A percentile compares a stretch with the other conserved stretches of the same genome.
phyloP scores from a whole-genome alignment of 257 asterid species.

The Primulina tabacum region DNA sequence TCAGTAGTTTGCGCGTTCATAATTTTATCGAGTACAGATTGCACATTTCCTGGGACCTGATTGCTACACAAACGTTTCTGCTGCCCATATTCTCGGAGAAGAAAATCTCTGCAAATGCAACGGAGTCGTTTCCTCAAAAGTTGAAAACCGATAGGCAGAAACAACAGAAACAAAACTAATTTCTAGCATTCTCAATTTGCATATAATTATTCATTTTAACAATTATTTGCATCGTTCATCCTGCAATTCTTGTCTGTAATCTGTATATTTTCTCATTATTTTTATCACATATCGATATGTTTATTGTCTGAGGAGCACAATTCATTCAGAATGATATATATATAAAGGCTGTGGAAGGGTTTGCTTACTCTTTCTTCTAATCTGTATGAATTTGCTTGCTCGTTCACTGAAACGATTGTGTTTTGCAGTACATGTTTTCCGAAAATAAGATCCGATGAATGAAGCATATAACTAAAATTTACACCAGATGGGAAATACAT shows the following conservation, averaged over 20 bases:
- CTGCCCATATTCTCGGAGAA: background rate
- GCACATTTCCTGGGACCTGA: constrained; percentile 60
- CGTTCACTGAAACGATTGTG: too few relatives aligned
- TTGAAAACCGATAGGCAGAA: background rate
- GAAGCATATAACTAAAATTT: too few relatives aligned
- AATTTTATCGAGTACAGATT: constrained; percentile 75
- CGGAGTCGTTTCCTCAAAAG: constrained; percentile 2
- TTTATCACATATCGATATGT: too few relatives aligned
- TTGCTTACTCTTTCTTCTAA: too few relatives aligned
- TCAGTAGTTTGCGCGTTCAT: constrained; percentile 95
- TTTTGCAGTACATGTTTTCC: too few relatives aligned
- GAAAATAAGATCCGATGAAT: too few relatives aligned
- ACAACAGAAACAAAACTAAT: background rate
- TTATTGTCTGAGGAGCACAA: background rate
- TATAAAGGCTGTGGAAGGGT: too few relatives aligned
- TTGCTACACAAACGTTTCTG: constrained; percentile 3
- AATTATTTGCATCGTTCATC: background rate
- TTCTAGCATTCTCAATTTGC: background rate
- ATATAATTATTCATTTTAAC: too few relatives aligned
- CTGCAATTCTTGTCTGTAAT: background rate
- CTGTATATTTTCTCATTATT: background rate
- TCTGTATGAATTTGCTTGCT: too few relatives aligned
- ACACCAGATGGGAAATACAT: too few relatives aligned
- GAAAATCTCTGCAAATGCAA: background rate
- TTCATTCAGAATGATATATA: background rate